Base-by-base conservation (phyloP, 1,284 basidiomycete genomes). In the Singerocomus inundabilis region DNA sequence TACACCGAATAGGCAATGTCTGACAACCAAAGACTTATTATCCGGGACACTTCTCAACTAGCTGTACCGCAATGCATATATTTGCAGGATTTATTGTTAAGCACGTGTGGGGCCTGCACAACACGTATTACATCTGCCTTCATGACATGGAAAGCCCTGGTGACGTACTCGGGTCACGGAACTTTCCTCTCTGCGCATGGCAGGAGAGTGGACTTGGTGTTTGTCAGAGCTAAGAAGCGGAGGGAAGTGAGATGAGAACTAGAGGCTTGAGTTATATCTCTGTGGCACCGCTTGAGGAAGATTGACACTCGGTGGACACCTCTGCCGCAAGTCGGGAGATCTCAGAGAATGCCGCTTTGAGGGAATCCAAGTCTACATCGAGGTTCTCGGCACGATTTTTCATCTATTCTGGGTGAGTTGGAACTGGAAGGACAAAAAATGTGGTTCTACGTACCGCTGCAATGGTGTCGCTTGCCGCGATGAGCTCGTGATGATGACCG, bases 401-500 rank as follows among this genome's bases (percentile, higher is more conserved):
- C 85, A 93, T 91, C 89, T 93, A 57, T 25, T 29, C 36, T 26
- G 41, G 8, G 43, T 29, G 12, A 9, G 39, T 47, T 43, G 41
- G 38, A 29, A 40, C 25, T 10, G 34, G 15, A 30, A 26, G 1
- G 42, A 34, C n/a, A 6, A 15, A 24, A 29, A 33, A 33, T 18
- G 25, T 10, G 34, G 31, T n/a, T 49, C n/a, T 12, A 66, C 83
- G 37, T 70, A 93, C 91, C 21, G 86, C 83, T 52, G 84, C 82
- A 55, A 96, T 95, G 6, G 93, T 96, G 60, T 93, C 91, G 56
- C 88, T 91, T 1, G 93, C 93, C 1, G 90, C 88, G 41, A 96
- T 93, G 18, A 96, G 82, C 61, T 96, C 93, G 57, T 94, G 92
- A 62, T 96, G 93, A 61, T 96, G 93, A 58, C 96, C 94, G 66